A percentile compares a stretch with the other conserved stretches of the same genome.
Evolutionary conservation across 257 asterid species (phyloP).

Genomic region (Solanum infundibuliforme): DNA sequence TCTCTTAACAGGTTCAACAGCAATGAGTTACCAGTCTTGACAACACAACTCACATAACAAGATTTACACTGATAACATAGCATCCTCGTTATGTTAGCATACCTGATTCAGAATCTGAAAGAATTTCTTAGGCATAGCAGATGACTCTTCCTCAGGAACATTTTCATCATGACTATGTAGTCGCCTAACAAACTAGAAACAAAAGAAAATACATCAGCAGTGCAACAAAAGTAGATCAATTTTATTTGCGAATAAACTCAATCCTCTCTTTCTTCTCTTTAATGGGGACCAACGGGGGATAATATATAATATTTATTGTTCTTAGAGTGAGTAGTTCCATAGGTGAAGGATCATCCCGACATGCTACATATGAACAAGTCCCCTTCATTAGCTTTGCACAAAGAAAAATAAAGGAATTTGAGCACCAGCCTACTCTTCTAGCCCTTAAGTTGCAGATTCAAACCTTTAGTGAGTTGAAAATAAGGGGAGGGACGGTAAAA

Average conservation of each 20-base stretch:
- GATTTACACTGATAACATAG: not conserved
- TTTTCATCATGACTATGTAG: conserved; percentile 62
- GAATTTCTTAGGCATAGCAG: conserved; percentile 67
- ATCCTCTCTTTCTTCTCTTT: not conserved
- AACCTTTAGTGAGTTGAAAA: conserved; percentile 84
- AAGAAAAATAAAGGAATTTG: not conserved
- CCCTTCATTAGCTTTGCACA: not conserved
- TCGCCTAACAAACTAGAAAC: conserved; percentile 67
- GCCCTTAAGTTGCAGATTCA: not conserved
- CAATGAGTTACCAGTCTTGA: not conserved
- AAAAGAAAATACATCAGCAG: not conserved
- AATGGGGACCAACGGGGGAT: not conserved
- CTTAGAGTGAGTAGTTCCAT: not conserved
- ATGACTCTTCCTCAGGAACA: conserved; percentile 54
- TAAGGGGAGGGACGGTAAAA: conserved; percentile 79
- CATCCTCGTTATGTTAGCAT: not conserved
- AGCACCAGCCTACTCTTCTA: not conserved
- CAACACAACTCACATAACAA: not conserved
- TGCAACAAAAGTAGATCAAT: not conserved
- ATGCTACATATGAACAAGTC: not conserved
- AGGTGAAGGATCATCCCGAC: not conserved
- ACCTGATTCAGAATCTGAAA: conserved; percentile 87
- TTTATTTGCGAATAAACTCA: not conserved
- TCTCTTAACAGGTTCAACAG: not conserved
- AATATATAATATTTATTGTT: not conserved